Conservation (phyloP, 2,329 filamentous ascomycete genomes). For the Endothia cerciana region DNA sequence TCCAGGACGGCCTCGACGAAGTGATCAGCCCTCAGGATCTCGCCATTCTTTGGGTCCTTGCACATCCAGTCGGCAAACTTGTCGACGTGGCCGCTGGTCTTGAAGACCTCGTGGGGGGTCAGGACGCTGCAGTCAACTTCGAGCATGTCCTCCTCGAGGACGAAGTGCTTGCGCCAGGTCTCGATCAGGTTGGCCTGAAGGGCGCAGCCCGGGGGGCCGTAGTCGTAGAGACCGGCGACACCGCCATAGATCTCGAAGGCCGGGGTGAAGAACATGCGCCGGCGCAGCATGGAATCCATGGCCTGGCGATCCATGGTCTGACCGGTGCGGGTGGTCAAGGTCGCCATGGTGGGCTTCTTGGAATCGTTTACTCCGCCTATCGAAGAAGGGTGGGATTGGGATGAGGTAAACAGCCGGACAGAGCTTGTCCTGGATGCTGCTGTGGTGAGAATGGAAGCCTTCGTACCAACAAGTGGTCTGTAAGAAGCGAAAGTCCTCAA, state of each 20-base stretch:
- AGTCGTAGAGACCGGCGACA: slow-evolving; percentile 88
- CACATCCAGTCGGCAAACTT: slow-evolving; percentile 99
- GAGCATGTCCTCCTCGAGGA: slow-evolving; percentile 92
- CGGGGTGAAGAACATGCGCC: slow-evolving; percentile 92
- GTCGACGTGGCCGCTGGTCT: slow-evolving; percentile 95
- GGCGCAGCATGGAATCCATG: slow-evolving; percentile 84
- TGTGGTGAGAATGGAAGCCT: slow-evolving; percentile 26
- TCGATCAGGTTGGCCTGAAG: slow-evolving; percentile 88
- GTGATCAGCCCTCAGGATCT: slow-evolving; percentile 95
- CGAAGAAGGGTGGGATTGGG: background rate
- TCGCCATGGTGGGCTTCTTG: slow-evolving; percentile 23
- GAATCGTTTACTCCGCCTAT: background rate
- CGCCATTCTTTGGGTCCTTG: slow-evolving; percentile 96
- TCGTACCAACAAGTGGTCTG: slow-evolving; percentile 34
- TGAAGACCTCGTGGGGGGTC: slow-evolving; percentile 90
- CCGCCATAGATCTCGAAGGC: slow-evolving; percentile 95
- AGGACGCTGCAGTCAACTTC: slow-evolving; percentile 93
- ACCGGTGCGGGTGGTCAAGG: slow-evolving; percentile 77
- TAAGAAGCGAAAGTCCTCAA: slow-evolving; percentile 27
- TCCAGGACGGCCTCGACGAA: slow-evolving; percentile 94
- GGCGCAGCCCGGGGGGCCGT: slow-evolving; percentile 85
- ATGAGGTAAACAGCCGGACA: slow-evolving; percentile 24
- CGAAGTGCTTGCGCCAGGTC: slow-evolving; percentile 90
- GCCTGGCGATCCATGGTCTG: slow-evolving; percentile 82
- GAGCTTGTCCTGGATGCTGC: slow-evolving; percentile 20